Evolutionary conservation across 164 flowering plant genomes (phyloP).

Genomic region (Annona cherimola): DNA sequence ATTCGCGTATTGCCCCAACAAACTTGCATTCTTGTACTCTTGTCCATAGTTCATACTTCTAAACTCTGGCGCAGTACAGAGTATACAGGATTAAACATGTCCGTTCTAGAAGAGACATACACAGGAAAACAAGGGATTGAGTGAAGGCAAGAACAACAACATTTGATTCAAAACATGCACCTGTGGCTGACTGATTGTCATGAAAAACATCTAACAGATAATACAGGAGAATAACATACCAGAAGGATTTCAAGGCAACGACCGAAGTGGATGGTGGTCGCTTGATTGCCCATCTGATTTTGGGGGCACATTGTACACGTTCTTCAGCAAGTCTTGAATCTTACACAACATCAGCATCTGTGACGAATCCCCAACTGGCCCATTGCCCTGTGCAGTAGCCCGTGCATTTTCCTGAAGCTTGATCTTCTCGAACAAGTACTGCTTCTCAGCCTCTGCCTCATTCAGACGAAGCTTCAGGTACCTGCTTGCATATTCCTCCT

Average conservation of each 20-base stretch:
- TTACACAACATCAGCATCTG: constrained; percentile 42
- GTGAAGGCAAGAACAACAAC: not conserved
- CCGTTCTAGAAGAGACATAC: not conserved
- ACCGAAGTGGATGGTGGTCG: constrained; percentile 37
- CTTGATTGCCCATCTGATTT: constrained; percentile 41
- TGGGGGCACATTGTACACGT: constrained; percentile 44
- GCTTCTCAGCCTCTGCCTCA: constrained; percentile 97
- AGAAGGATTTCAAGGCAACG: constrained; percentile 28
- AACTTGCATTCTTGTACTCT: too few relatives aligned
- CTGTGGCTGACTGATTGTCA: not conserved
- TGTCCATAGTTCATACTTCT: too few relatives aligned
- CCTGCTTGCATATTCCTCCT: constrained; percentile 88
- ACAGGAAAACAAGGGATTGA: not conserved
- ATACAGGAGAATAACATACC: constrained; percentile 6
- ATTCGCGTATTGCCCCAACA: too few relatives aligned
- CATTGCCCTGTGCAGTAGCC: constrained; percentile 35
- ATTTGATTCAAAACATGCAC: constrained; percentile 1
- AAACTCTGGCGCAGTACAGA: too few relatives aligned
- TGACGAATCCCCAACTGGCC: constrained; percentile 60
- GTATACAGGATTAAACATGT: too few relatives aligned
- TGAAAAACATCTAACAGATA: not conserved
- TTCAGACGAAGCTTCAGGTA: constrained; percentile 77
- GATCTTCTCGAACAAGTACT: constrained; percentile 82
- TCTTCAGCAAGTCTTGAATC: constrained; percentile 67
- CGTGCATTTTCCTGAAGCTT: constrained; percentile 85